Percentiles rank a stretch among this genome's conserved stretches.
Evolutionary conservation across 139 green algal species (phyloP).

Genomic region (Nannochloris sp.): DNA sequence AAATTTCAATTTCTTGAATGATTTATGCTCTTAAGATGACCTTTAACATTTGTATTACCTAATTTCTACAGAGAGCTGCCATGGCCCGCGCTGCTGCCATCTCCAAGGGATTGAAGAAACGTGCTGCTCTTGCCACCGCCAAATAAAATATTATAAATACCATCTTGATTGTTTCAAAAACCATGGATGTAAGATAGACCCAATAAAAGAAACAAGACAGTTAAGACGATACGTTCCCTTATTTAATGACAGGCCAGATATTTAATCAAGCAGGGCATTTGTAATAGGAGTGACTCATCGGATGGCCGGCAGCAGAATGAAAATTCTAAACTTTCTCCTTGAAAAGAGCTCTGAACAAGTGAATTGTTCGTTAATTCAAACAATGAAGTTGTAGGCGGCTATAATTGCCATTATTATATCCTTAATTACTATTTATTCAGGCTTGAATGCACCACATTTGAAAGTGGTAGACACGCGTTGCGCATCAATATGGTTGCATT

Average conservation of each 20-base stretch:
- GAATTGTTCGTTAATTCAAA: neutral
- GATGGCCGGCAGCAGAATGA: no score
- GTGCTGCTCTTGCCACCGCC: slow-evolving; percentile 1
- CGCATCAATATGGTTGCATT: neutral
- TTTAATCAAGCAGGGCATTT: no score
- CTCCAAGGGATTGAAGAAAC: slow-evolving; percentile 6
- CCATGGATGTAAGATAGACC: no score
- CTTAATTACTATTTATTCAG: neutral
- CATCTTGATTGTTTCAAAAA: neutral
- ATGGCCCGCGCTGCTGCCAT: slow-evolving; percentile 17
- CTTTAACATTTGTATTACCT: neutral
- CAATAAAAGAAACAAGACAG: neutral
- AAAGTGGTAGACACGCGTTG: neutral
- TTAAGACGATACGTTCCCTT: neutral
- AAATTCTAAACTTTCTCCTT: no score
- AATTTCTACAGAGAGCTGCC: slow-evolving; percentile 8
- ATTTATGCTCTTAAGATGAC: neutral
- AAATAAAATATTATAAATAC: neutral
- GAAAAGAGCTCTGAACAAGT: neutral
- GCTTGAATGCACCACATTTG: neutral
- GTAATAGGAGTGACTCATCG: no score
- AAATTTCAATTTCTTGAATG: neutral
- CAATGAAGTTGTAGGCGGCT: neutral
- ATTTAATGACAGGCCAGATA: neutral
- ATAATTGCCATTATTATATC: neutral